phyloP scores from a whole-genome alignment of 768 basidiomycete genomes.

The Pleurotus pulmonarius region DNA sequence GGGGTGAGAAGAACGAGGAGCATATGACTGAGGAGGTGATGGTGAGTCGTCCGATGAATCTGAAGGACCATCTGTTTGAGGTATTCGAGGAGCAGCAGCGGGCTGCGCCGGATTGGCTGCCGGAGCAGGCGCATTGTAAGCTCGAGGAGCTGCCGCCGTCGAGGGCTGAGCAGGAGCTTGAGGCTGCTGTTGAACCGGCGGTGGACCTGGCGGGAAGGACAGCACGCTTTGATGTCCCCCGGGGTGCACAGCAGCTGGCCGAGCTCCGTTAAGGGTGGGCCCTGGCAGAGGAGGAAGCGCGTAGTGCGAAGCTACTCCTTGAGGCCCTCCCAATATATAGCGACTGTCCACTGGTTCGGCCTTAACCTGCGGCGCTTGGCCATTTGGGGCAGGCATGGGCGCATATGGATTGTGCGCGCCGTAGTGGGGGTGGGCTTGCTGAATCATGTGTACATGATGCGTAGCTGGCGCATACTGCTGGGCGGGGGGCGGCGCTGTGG shows the following conservation, averaged over 20 bases:
- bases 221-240: conserved; percentile 59
- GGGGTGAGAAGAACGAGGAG: conserved; percentile 69
- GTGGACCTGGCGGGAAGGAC: conserved; percentile 41
- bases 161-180: background rate
- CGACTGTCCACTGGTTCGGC: conserved; percentile 69
- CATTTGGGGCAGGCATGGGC: conserved; percentile 31
- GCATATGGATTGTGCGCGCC: conserved; percentile 50
- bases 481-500: conserved; percentile 33
- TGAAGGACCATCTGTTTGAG: conserved; percentile 81
- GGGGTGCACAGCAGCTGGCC: conserved; percentile 36
- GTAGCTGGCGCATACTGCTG: conserved; percentile 54
- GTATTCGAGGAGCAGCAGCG: conserved; percentile 44
- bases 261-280: conserved; percentile 53
- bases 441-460: conserved; percentile 61
- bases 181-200: conserved; percentile 4
- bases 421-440: conserved; percentile 58
- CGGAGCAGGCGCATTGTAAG: background rate
- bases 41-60: conserved; percentile 66
- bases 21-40: conserved; percentile 65
- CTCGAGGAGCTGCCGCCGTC: background rate
- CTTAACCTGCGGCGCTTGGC: conserved; percentile 49
- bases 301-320: conserved; percentile 36
- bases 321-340: conserved; percentile 51
- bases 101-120: conserved; percentile 16
- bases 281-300: conserved; percentile 62